Base-by-base conservation (phyloP, 2,329 filamentous ascomycete genomes). In the Trichoderma aggressivum region DNA sequence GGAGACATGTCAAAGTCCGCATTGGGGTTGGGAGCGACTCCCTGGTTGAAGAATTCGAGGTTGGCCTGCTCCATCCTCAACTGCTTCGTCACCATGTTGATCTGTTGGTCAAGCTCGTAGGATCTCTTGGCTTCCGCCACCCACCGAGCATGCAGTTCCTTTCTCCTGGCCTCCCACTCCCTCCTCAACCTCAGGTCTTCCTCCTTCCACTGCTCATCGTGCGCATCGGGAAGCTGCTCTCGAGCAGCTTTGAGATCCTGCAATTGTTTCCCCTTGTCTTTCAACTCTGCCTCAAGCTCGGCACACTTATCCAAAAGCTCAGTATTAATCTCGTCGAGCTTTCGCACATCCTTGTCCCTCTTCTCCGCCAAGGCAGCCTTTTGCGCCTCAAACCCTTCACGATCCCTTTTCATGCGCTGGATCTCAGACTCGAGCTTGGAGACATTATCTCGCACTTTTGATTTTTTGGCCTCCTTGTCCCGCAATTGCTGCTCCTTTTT, bases 401-500 rank as follows among this genome's bases (percentile, higher is more conserved):
- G 84, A 63, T 90, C 86, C 65, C 82, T 83, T 66, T 82, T 84
- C 88, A 92, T 89, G 14, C 86, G 84, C 73, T 86, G 83, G 39
- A 89, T 86, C 36, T 88, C 91, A 59, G 86, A 86, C 53, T 90
- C 88, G 86, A 92, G 92, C 73, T 91, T 90, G 6, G 86, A 82
- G 64, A 92, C 88, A 74, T 91, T 91, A 43, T 94, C 91, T 70
- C 89, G 86, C 72, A 93, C 83, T 78, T 92, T 94, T 74, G 88
- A 83, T 68, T 90, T 86, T 78, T 94, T 91, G 18, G 86, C 85
- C 75, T 89, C 86, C 79, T 91, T 93, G 64, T 93, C 89, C 75
- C 88, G 88, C 65, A 94, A 78, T 10, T 87, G 77, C 75, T 90
- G 90, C 77, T 98, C 93, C 77, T 93, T 92, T 77, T 94, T 93